These are phyloP conservation scores for Penicillium ochrochloron DNA, from an alignment of 495 filamentous ascomycete genomes.

Conservation along the genomic window DNA sequence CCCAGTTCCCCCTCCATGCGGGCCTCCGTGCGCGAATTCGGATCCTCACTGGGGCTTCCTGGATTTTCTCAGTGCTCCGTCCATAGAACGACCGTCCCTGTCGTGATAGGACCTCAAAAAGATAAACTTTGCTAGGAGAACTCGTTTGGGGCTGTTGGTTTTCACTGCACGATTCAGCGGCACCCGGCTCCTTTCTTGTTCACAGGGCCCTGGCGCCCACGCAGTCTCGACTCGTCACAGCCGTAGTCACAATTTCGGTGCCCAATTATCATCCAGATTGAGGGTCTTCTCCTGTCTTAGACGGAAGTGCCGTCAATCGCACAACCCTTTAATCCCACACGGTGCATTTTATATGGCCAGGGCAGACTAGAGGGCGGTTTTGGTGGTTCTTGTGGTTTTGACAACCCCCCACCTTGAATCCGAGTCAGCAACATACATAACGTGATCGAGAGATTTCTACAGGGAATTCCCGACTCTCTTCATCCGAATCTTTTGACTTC, in stretches of 20 bases:
- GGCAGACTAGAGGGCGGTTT: conserved; percentile 14
- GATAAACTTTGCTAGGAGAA: conserved; percentile 21
- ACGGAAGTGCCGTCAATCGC: conserved; percentile 37
- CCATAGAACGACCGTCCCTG: conserved; percentile 2
- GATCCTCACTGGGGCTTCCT: conserved; percentile 7
- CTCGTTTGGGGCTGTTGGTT: conserved; percentile 17
- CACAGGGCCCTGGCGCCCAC: conserved; percentile 25
- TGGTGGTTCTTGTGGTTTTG: conserved; percentile 7
- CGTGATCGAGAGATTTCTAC: conserved; percentile 10
- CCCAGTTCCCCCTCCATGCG: conserved; percentile 16
- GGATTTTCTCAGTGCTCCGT: neutral
- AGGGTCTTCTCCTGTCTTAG: conserved; percentile 27
- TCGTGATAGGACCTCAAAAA: conserved; percentile 16
- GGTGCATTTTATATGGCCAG: conserved; percentile 29
- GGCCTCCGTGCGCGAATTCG: conserved; percentile 26
- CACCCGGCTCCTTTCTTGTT: conserved; percentile 8
- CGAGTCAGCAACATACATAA: conserved; percentile 23
- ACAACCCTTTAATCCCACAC: conserved; percentile 35
- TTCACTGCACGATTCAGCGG: conserved; percentile 25
- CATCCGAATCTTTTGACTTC: neutral
- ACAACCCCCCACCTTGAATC: conserved; percentile 21
- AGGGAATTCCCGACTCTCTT: conserved; percentile 16
- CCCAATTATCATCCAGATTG: conserved; percentile 36
- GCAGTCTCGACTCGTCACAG: conserved; percentile 31
- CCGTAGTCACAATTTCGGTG: conserved; percentile 19